These are phyloP conservation scores for Paecilomyces niveus DNA, from an alignment of 2,329 filamentous ascomycete species.

Conservation along the genomic window DNA sequence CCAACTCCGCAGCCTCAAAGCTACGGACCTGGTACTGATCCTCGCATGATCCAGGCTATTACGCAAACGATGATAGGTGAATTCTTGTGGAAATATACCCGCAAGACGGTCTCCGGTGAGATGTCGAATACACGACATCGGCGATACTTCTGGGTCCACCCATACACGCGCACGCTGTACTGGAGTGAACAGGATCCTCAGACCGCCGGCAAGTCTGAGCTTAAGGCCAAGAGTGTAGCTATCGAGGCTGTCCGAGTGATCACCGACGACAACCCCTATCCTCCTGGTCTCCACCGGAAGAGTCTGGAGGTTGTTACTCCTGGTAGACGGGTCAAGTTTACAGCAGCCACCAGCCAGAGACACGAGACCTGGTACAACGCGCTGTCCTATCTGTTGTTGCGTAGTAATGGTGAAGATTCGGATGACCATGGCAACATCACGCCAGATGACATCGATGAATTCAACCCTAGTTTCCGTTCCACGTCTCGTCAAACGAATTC, in stretches of 20 bases:
- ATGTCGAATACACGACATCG: conserved; percentile 86
- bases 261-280: conserved; percentile 89
- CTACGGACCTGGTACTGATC: conserved; percentile 71
- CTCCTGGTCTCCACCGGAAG: conserved; percentile 89
- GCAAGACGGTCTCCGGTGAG: conserved; percentile 81
- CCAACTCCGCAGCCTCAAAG: conserved; percentile 45
- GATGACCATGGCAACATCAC: conserved; percentile 55
- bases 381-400: conserved; percentile 81
- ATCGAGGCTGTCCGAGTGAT: conserved; percentile 92
- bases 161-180: conserved; percentile 91
- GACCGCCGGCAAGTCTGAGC: conserved; percentile 65
- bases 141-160: conserved; percentile 98
- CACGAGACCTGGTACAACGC: conserved; percentile 99
- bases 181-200: conserved; percentile 92
- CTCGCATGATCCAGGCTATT: conserved; percentile 97
- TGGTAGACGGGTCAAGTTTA: conserved; percentile 85
- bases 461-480: conserved; percentile 62
- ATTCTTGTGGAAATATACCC: conserved; percentile 98
- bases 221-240: conserved; percentile 79
- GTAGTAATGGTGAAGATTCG: conserved; percentile 54
- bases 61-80: conserved; percentile 99
- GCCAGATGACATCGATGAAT: conserved; percentile 62
- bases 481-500: conserved; percentile 48
- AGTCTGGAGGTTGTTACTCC: conserved; percentile 86
- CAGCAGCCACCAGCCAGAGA: conserved; percentile 83